Evolutionary conservation across 2,329 filamentous ascomycete species (phyloP).

Genomic region (Ophiostoma ips): DNA sequence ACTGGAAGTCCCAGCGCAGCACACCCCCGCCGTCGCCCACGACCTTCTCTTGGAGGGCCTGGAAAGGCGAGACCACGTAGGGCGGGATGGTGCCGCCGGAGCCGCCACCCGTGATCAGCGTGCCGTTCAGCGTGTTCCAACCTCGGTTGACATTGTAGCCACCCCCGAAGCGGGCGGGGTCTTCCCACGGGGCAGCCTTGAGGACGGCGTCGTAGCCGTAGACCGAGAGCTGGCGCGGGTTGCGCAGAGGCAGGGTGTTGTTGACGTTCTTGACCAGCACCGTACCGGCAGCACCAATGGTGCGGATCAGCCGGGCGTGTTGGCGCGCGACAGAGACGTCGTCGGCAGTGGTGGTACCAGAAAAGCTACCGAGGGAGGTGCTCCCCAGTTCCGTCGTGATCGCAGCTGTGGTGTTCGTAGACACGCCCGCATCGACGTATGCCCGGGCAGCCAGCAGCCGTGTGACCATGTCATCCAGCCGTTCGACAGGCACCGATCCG

Average conservation of each 20-base stretch:
- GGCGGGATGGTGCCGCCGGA: constrained; percentile 36
- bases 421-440: constrained; percentile 18
- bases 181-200: constrained; percentile 30
- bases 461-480: constrained; percentile 67
- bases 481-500: constrained; percentile 54
- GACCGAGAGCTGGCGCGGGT: constrained; percentile 39
- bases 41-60: constrained; percentile 38
- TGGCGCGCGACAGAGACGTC: not conserved
- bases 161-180: constrained; percentile 28
- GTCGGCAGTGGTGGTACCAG: not conserved
- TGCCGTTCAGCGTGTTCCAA: constrained; percentile 38
- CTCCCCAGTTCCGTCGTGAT: constrained; percentile 11
- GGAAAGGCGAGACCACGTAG: constrained; percentile 35
- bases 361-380: constrained; percentile 25
- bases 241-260: constrained; percentile 34
- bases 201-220: constrained; percentile 48
- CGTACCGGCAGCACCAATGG: constrained; percentile 41
- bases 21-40: constrained; percentile 42
- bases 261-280: constrained; percentile 51
- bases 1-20: constrained; percentile 42
- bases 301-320: constrained; percentile 34
- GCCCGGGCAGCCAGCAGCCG: constrained; percentile 28
- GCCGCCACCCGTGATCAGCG: constrained; percentile 36
- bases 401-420: constrained; percentile 19
- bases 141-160: constrained; percentile 29